A percentile compares a stretch with the other conserved stretches of the same genome.
phyloP scores from a whole-genome alignment of 768 basidiomycete species.

The Russula sp. region DNA sequence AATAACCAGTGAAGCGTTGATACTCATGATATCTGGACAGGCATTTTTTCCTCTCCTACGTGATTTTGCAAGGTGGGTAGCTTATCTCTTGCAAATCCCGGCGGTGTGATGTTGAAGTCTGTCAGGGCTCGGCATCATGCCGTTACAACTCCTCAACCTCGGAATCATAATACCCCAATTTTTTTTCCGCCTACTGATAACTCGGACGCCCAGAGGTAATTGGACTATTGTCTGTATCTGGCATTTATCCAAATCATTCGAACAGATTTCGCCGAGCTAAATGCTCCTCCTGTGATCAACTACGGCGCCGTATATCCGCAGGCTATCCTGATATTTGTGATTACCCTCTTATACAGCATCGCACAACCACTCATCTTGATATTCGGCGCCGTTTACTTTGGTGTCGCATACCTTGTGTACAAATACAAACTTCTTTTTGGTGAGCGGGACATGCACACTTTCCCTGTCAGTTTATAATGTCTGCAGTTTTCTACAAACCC shows the following conservation, averaged over 20 bases:
- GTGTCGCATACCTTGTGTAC: conserved; percentile 93
- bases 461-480: not conserved
- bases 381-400: conserved; percentile 95
- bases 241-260: conserved; percentile 15
- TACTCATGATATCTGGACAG: conserved; percentile 37
- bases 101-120: conserved; percentile 17
- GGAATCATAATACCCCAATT: conserved; percentile 82
- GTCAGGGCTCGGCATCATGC: conserved; percentile 88
- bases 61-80: conserved; percentile 69
- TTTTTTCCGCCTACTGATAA: conserved; percentile 70
- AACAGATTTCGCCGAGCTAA: conserved; percentile 90
- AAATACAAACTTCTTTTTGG: conserved; percentile 97
- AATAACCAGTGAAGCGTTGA: conserved; percentile 20
- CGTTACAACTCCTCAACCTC: conserved; percentile 88
- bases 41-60: conserved; percentile 83
- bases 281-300: conserved; percentile 97
- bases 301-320: conserved; percentile 97
- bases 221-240: not conserved
- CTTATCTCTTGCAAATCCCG: not conserved
- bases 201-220: conserved; percentile 85
- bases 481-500: conserved; percentile 94
- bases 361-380: conserved; percentile 93
- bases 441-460: conserved; percentile 41
- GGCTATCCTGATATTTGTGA: conserved; percentile 92
- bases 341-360: conserved; percentile 93